phyloP scores from a whole-genome alignment of 148 eudicot genomes.

The Rhododendron henanense region DNA sequence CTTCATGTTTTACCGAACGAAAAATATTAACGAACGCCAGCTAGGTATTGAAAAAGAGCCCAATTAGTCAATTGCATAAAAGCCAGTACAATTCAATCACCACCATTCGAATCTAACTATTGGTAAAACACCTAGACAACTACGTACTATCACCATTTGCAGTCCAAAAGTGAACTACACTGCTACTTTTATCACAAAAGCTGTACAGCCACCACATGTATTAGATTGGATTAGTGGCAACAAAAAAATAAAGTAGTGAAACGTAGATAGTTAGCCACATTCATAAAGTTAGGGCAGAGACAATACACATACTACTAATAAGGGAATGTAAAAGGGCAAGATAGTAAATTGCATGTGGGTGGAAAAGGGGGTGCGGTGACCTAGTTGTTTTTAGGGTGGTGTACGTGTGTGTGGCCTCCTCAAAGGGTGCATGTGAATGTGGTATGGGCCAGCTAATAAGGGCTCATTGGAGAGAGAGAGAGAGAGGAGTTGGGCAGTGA shows the following conservation, averaged over 20 bases:
- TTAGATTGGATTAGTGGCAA: not conserved
- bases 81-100: too few relatives aligned
- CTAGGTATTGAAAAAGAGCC: too few relatives aligned
- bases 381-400: not conserved
- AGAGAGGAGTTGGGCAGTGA: constrained; percentile 9
- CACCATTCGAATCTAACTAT: too few relatives aligned
- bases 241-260: too few relatives aligned
- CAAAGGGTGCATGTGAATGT: constrained; percentile 35
- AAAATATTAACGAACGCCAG: too few relatives aligned
- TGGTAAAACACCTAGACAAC: too few relatives aligned
- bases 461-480: constrained; percentile 1
- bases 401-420: constrained; percentile 24
- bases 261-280: not conserved
- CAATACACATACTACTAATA: not conserved
- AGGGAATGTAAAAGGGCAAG: not conserved
- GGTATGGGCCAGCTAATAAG: constrained; percentile 24
- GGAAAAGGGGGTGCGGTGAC: not conserved
- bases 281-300: not conserved
- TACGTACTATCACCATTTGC: too few relatives aligned
- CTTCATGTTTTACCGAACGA: too few relatives aligned
- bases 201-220: not conserved
- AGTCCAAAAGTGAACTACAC: too few relatives aligned
- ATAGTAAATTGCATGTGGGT: not conserved
- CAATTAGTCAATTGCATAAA: too few relatives aligned
- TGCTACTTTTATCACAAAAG: too few relatives aligned